phyloP scores from a whole-genome alignment of 805 yeast genomes.

The Jamesozyma jinghongensis region DNA sequence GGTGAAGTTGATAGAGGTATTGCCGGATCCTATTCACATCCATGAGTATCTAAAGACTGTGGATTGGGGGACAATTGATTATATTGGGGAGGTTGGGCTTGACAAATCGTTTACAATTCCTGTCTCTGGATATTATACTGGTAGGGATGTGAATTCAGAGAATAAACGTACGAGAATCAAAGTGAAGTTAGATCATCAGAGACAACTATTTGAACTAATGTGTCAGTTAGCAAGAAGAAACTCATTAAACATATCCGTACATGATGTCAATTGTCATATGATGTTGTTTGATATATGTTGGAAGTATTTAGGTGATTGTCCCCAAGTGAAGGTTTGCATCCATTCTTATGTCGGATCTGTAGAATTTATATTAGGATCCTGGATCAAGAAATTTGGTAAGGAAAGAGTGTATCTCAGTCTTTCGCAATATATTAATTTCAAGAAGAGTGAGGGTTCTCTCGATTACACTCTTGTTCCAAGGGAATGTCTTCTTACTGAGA shows the following conservation, averaged over 20 bases:
- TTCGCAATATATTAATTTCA: conserved; percentile 26
- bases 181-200: conserved; percentile 62
- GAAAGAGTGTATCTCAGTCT: conserved; percentile 25
- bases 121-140: conserved; percentile 41
- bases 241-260: conserved; percentile 56
- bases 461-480: conserved; percentile 21
- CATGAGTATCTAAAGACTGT: conserved; percentile 20
- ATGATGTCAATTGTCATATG: conserved; percentile 78
- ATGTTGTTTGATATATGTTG: conserved; percentile 36
- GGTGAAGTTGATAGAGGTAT: conserved; percentile 11
- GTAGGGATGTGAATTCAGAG: conserved; percentile 10
- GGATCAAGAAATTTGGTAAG: conserved; percentile 17
- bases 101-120: conserved; percentile 73
- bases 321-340: conserved; percentile 39
- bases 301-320: conserved; percentile 16
- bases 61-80: conserved; percentile 10
- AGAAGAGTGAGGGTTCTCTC: not conserved
- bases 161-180: conserved; percentile 35
- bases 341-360: conserved; percentile 83
- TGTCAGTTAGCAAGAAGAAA: conserved; percentile 44
- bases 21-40: conserved; percentile 54
- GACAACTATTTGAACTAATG: conserved; percentile 40
- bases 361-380: conserved; percentile 52
- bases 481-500: conserved; percentile 39
- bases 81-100: conserved; percentile 87